These are phyloP conservation scores for Xylariales sp. DNA, from an alignment of 2,329 filamentous ascomycete species.

Conservation along the genomic window DNA sequence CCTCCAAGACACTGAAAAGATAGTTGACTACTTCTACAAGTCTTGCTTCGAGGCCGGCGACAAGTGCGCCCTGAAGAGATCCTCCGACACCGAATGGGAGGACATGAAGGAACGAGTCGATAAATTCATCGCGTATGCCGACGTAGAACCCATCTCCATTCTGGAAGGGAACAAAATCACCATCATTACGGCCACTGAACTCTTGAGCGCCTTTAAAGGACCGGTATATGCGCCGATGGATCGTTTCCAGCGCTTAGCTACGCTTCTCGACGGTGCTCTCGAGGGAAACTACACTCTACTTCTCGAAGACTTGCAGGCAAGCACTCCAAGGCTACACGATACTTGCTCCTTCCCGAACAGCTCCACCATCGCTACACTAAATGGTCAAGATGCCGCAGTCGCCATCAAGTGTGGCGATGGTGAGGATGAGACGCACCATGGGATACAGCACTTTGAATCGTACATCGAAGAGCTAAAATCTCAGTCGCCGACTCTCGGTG, in stretches of 20 bases:
- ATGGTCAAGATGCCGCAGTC: constrained; percentile 16
- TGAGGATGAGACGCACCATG: constrained; percentile 16
- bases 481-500: constrained; percentile 27
- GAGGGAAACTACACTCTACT: constrained; percentile 24
- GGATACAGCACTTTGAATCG: constrained; percentile 20
- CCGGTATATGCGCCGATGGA: constrained; percentile 27
- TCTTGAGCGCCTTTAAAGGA: constrained; percentile 21
- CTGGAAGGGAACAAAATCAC: constrained; percentile 17
- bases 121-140: constrained; percentile 23
- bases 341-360: constrained; percentile 5
- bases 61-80: constrained; percentile 24
- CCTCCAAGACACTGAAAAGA: constrained; percentile 32
- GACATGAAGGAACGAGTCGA: constrained; percentile 30
- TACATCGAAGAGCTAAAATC: constrained; percentile 24
- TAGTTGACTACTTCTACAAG: constrained; percentile 29
- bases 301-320: background rate
- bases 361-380: background rate
- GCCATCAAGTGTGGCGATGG: constrained; percentile 33
- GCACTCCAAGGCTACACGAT: constrained; percentile 5
- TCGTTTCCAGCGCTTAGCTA: constrained; percentile 13
- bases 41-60: constrained; percentile 29
- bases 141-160: constrained; percentile 21
- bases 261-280: constrained; percentile 19
- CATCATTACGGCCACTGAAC: constrained; percentile 27
- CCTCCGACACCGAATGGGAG: constrained; percentile 19